Base-by-base conservation (phyloP, 371 early-diverging fungal genomes). In the Phascolomyces articulosus region DNA sequence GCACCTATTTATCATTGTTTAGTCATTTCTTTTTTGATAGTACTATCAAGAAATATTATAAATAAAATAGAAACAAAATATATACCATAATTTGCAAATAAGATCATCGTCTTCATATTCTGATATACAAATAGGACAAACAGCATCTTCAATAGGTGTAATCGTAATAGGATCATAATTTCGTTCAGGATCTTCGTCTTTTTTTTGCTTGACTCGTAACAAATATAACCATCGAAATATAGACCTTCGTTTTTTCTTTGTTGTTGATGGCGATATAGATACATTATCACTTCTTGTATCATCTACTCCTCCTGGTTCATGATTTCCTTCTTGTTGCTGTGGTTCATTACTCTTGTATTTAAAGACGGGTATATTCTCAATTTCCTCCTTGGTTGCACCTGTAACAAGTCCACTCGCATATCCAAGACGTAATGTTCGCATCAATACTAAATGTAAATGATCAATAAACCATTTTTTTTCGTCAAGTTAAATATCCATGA, bases 41-140 rank as follows among this genome's bases (percentile, higher is more conserved):
- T 34, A 2, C 1, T 34, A 34, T 9, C 11, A 34, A 34, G 34
- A 34, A 34, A 9, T 1, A n/a, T 44, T 13, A 44, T 44, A n/a
- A 16, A 38, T 13, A 38, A 47, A 47, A 47, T 6, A 47, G 31
- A n/a, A n/a, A 20, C 27, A 40, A 13, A 29, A 8, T 20, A 51
- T 67, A 60, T 77, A 73, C 70, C 84, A 77, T 67, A 88, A 64
- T 55, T 80, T 82, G 62, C 90, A 81, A 1, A 90, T 51, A 6
- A 81, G 74, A 9, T 87, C 88, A 49, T 75, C 68, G 28, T 84
- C 72, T 68, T 88, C 90, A 62, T 87, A 90, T 20, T 87, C 83
- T 56, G 80, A 75, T 51, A 90, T 65, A 65, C 90, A 90, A 29
- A 90, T 87, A 4, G 87, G 73, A 60, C 90, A 90, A 1, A 80